Conservation (phyloP, 306 rosid species). For the Oemleria cerasiformis region DNA sequence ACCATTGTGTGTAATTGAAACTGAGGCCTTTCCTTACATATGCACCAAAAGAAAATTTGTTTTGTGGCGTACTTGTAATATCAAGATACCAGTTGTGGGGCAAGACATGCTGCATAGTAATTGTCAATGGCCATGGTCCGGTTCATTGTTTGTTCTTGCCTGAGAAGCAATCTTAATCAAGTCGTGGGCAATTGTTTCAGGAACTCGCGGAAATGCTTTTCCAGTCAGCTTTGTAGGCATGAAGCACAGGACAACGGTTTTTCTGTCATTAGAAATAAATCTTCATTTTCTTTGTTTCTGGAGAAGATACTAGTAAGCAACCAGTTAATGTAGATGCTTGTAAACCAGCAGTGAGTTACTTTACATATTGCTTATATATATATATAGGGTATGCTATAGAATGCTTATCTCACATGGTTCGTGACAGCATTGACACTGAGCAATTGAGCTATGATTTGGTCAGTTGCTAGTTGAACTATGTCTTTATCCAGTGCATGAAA, state of each 20-base stretch:
- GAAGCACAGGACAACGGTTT: constrained; percentile 2
- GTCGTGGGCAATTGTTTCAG: constrained; percentile 44
- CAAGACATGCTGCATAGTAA: not conserved
- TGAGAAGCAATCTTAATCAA: constrained; percentile 3
- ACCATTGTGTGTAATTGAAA: too few relatives aligned
- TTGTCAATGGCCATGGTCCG: not conserved
- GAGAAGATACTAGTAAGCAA: not conserved
- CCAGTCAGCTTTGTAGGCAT: constrained; percentile 64
- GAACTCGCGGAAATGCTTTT: constrained; percentile 95
- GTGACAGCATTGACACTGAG: not conserved
- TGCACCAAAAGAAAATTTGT: not conserved
- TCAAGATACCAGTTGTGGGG: not conserved
- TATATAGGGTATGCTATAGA: not conserved
- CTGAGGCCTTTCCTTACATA: not conserved
- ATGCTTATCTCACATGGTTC: not conserved
- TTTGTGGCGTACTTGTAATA: not conserved
- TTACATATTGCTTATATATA: not conserved
- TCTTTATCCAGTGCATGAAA: not conserved
- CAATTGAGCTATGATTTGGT: not conserved
- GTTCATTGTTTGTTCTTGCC: not conserved
- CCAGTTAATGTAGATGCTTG: not conserved
- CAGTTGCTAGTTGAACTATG: not conserved
- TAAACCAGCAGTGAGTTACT: not conserved
- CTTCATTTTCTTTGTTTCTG: not conserved
- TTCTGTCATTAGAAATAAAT: not conserved